Conservation (phyloP, 257 asterid genomes). For the Agastache rugosa region DNA sequence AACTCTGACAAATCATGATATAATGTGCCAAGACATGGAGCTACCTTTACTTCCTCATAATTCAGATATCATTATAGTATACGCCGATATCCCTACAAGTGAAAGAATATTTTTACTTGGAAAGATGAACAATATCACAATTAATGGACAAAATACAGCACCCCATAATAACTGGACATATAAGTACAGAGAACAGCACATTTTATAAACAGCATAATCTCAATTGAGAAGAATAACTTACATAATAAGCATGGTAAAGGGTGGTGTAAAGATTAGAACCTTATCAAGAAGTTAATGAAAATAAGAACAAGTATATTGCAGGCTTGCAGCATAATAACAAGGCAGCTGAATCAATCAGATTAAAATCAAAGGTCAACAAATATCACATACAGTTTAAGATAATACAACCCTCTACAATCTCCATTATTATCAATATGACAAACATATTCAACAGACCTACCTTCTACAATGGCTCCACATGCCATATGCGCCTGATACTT, state of each 20-base stretch:
- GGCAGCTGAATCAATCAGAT: slow-evolving; percentile 25
- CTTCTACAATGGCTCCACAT: slow-evolving; percentile 56
- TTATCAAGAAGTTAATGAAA: background rate
- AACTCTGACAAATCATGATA: slow-evolving; percentile 17
- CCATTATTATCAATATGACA: slow-evolving; percentile 36
- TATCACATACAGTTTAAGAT: background rate
- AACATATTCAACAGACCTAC: slow-evolving; percentile 50
- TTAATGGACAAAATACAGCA: slow-evolving; percentile 39
- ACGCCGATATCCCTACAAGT: slow-evolving; percentile 78
- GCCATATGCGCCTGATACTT: slow-evolving; percentile 61
- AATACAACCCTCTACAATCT: slow-evolving; percentile 30
- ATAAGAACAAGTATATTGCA: slow-evolving; percentile 3
- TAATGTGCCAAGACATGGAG: slow-evolving; percentile 44
- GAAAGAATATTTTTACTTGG: slow-evolving; percentile 67
- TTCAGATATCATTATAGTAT: slow-evolving; percentile 75
- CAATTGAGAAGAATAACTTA: background rate
- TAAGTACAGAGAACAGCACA: slow-evolving; percentile 12
- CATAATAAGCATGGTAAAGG: background rate
- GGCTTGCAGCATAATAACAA: slow-evolving; percentile 22
- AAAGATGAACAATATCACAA: slow-evolving; percentile 53
- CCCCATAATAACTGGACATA: slow-evolving; percentile 26
- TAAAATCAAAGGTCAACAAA: slow-evolving; percentile 30
- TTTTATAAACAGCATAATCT: slow-evolving; percentile 6
- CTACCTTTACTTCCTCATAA: slow-evolving; percentile 73
- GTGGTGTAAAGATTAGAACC: background rate